A percentile compares a stretch with the other conserved stretches of the same genome.
phyloP scores from a whole-genome alignment of 2,329 filamentous ascomycete species.

The Herpotrichia juniperi region DNA sequence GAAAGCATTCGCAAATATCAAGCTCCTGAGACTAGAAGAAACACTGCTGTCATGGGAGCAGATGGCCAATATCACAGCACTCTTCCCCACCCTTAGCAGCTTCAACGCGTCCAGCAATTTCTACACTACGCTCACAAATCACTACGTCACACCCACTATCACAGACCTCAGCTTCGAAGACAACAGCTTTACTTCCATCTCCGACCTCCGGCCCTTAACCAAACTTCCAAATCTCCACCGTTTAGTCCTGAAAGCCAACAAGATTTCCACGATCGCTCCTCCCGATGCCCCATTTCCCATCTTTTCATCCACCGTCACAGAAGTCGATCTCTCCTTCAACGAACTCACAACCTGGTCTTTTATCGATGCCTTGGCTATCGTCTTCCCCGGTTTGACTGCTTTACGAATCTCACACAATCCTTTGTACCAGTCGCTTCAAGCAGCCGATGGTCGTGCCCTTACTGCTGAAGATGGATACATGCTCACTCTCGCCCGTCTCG shows the following conservation, averaged over 20 bases:
- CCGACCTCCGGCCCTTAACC: constrained; percentile 64
- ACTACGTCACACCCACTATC: constrained; percentile 58
- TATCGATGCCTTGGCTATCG: constrained; percentile 68
- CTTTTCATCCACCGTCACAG: constrained; percentile 40
- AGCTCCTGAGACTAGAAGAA: constrained; percentile 56
- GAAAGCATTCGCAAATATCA: constrained; percentile 46
- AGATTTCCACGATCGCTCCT: constrained; percentile 52
- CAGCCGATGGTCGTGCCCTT: constrained; percentile 48
- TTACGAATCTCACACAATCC: constrained; percentile 88
- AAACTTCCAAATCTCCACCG: constrained; percentile 60
- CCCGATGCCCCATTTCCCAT: constrained; percentile 15
- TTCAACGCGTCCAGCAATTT: constrained; percentile 55
- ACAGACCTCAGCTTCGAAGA: constrained; percentile 72
- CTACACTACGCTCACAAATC: constrained; percentile 36
- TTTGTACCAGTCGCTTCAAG: constrained; percentile 67
- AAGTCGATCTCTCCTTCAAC: constrained; percentile 56
- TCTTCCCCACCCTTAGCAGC: constrained; percentile 61
- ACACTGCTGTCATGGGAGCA: constrained; percentile 50
- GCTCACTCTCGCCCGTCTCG: constrained; percentile 80
- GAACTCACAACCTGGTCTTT: constrained; percentile 68
- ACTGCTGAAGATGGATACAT: constrained; percentile 84
- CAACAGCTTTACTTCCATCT: constrained; percentile 69
- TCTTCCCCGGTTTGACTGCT: constrained; percentile 75
- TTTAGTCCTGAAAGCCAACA: constrained; percentile 75
- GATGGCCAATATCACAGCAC: constrained; percentile 49